These are phyloP conservation scores for Ophiostoma australiae DNA, from an alignment of 2,329 filamentous ascomycete genomes.

Conservation along the genomic window DNA sequence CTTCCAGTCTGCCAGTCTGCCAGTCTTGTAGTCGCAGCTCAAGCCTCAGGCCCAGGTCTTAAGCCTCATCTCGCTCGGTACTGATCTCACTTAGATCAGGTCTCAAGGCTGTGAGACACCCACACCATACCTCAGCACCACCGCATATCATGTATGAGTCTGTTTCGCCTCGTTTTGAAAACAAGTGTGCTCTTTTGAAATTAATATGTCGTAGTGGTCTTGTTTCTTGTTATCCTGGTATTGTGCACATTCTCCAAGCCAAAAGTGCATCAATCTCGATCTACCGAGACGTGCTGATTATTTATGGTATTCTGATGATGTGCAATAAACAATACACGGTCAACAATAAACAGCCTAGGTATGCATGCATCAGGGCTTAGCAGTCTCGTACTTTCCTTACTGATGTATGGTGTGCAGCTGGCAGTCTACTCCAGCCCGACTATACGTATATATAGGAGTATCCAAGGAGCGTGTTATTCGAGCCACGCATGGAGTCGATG, in stretches of 20 bases:
- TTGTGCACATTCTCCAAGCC: not conserved
- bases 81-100: not conserved
- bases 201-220: too few relatives aligned
- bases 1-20: too few relatives aligned
- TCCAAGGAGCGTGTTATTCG: not conserved
- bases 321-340: not conserved
- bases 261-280: not conserved
- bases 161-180: not conserved
- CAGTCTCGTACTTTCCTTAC: too few relatives aligned
- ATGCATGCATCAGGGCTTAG: not conserved
- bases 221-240: not conserved
- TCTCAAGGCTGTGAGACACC: constrained; percentile 7
- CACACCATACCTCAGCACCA: not conserved
- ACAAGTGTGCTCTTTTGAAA: not conserved
- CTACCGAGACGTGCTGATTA: not conserved
- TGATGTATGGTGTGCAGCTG: not conserved
- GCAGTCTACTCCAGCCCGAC: not conserved
- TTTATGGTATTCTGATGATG: not conserved
- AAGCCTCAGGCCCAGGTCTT: not conserved
- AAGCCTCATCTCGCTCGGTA: not conserved
- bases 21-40: not conserved
- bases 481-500: constrained; percentile 3
- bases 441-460: not conserved
- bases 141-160: not conserved
- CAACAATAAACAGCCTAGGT: not conserved